A percentile compares a stretch with the other conserved stretches of the same genome.
These are phyloP conservation scores for Sequoia sempervirens DNA, from an alignment of 75 land plant genomes.

Conservation along the genomic window DNA sequence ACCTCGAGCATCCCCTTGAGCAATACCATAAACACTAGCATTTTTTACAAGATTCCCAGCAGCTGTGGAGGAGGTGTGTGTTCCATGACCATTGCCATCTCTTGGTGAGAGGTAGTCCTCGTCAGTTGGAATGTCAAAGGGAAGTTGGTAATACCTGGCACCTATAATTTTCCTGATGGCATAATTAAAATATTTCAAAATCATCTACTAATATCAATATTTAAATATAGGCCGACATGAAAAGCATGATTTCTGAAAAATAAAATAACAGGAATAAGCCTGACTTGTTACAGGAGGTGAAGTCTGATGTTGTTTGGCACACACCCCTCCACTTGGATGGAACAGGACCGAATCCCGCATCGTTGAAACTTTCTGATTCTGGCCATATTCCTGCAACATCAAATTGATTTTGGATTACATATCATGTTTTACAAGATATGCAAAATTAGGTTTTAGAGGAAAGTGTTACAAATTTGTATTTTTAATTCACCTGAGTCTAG, in stretches of 20 bases:
- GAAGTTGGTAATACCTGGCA: conserved; percentile 3
- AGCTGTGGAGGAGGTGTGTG: too few relatives aligned
- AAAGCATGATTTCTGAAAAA: too few relatives aligned
- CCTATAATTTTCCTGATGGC: conserved; percentile 23
- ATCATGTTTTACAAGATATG: too few relatives aligned
- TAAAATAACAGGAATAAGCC: not conserved
- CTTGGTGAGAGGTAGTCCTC: not conserved
- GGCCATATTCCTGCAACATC: too few relatives aligned
- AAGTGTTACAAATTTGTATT: not conserved
- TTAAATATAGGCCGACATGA: too few relatives aligned
- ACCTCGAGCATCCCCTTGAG: too few relatives aligned
- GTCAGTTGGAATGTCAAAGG: not conserved
- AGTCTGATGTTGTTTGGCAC: not conserved
- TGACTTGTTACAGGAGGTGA: not conserved
- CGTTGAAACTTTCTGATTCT: too few relatives aligned
- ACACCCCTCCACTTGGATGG: conserved; percentile 27
- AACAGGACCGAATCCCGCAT: conserved; percentile 23
- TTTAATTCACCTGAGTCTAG: not conserved
- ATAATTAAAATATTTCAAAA: not conserved
- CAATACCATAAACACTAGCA: too few relatives aligned
- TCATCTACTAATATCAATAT: not conserved
- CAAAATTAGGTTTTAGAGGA: too few relatives aligned
- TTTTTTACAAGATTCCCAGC: too few relatives aligned
- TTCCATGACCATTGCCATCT: conserved; percentile 31
- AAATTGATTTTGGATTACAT: too few relatives aligned